phyloP scores from a whole-genome alignment of 257 asterid genomes.

The Anisodus tanguticus region DNA sequence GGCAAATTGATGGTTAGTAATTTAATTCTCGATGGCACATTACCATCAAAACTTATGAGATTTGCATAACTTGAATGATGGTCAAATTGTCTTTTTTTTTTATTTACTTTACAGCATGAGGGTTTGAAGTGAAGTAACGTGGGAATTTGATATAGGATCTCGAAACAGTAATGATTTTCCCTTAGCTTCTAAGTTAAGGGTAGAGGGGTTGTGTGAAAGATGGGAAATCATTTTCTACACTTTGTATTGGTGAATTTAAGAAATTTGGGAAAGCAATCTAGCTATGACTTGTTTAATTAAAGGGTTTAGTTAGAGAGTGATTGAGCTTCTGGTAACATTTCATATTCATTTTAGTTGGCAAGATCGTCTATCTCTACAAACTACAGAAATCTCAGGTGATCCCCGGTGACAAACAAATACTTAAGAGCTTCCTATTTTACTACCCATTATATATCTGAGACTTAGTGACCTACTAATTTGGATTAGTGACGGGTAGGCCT shows the following conservation, averaged over 20 bases:
- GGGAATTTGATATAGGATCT: slow-evolving; percentile 25
- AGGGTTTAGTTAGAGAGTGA: slow-evolving; percentile 35
- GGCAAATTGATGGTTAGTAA: background rate
- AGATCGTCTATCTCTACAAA: background rate
- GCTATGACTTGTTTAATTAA: slow-evolving; percentile 14
- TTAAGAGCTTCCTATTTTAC: background rate
- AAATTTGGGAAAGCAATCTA: background rate
- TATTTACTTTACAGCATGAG: slow-evolving; percentile 11
- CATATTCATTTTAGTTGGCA: slow-evolving; percentile 41
- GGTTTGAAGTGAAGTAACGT: slow-evolving; percentile 18
- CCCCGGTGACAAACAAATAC: background rate
- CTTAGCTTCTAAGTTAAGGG: slow-evolving; percentile 49
- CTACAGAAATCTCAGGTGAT: slow-evolving; percentile 29
- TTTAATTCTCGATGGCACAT: background rate
- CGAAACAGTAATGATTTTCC: slow-evolving; percentile 33
- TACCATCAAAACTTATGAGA: background rate
- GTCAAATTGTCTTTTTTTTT: slow-evolving; percentile 1
- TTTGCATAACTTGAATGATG: slow-evolving; percentile 10
- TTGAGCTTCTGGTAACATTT: slow-evolving; percentile 34
- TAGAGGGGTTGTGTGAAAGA: slow-evolving; percentile 35
- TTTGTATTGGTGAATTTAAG: slow-evolving; percentile 21
- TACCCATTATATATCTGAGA: no score
- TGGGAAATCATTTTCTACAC: slow-evolving; percentile 43
- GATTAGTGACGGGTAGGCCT: no score
- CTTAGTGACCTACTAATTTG: no score